Conservation (phyloP, 345 rosid species). For the Murraya paniculata region DNA sequence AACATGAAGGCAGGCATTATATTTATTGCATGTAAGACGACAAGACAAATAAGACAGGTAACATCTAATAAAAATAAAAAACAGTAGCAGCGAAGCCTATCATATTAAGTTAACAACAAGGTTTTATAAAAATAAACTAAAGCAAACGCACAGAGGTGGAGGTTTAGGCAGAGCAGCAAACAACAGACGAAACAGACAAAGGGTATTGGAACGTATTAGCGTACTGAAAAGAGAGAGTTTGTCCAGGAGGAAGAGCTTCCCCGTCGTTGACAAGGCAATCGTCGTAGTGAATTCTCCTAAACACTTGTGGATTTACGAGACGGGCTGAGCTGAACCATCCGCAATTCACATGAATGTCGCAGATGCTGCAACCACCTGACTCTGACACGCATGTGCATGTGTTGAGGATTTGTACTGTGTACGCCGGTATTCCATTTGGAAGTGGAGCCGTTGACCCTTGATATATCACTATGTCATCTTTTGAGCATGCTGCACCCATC, state of each 20-base stretch:
- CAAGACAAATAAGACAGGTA: too few relatives aligned
- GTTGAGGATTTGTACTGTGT: slow-evolving; percentile 53
- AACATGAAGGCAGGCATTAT: too few relatives aligned
- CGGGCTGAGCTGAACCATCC: slow-evolving; percentile 73
- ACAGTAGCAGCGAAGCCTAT: too few relatives aligned
- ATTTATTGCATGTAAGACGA: too few relatives aligned
- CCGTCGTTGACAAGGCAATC: slow-evolving; percentile 74
- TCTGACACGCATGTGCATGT: slow-evolving; percentile 39
- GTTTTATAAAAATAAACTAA: too few relatives aligned
- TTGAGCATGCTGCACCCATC: slow-evolving; percentile 54
- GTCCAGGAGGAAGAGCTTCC: slow-evolving; percentile 56
- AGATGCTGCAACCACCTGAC: slow-evolving; percentile 35
- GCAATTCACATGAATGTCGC: slow-evolving; percentile 64
- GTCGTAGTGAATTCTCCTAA: slow-evolving; percentile 48
- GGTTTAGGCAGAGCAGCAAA: slow-evolving; percentile 31
- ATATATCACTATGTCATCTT: slow-evolving; percentile 52
- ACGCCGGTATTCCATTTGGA: slow-evolving; percentile 67
- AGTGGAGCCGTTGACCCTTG: slow-evolving; percentile 58
- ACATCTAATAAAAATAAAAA: too few relatives aligned
- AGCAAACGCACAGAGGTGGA: too few relatives aligned
- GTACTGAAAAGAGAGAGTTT: slow-evolving; percentile 60
- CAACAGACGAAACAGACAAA: slow-evolving; percentile 52
- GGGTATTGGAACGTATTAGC: slow-evolving; percentile 62
- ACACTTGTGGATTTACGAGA: slow-evolving; percentile 55
- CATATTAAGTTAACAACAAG: too few relatives aligned